A percentile compares a stretch with the other conserved stretches of the same genome.
Conservation (phyloP, 192 early-diverging fungal genomes). For the Entomortierella chlamydospora region DNA sequence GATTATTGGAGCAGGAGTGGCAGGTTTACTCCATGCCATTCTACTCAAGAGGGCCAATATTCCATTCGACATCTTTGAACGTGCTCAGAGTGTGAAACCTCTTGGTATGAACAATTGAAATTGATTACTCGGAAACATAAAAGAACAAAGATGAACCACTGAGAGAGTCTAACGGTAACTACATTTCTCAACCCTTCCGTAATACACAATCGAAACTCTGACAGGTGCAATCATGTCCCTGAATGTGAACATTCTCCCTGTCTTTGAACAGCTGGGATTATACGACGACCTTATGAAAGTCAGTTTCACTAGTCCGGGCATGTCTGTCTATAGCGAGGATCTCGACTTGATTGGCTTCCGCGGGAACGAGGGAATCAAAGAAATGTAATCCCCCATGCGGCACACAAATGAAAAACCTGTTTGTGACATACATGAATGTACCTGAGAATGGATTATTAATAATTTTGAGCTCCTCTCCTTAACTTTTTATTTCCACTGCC, state of each 20-base stretch:
- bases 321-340: constrained; percentile 19
- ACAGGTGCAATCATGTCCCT: constrained; percentile 38
- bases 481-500: too few species aligned
- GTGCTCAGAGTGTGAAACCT: constrained; percentile 10
- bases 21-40: constrained; percentile 19
- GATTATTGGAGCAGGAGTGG: constrained; percentile 20
- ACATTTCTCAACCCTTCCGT: too few species aligned
- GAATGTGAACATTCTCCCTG: constrained; percentile 44
- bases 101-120: constrained; percentile 1
- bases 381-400: neutral
- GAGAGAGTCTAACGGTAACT: too few species aligned
- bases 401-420: too few species aligned
- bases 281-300: constrained; percentile 31
- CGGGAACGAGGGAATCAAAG: constrained; percentile 34
- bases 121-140: too few species aligned
- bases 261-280: constrained; percentile 36
- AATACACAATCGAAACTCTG: too few species aligned
- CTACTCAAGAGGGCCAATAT: constrained; percentile 24
- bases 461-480: too few species aligned
- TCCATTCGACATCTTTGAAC: constrained; percentile 28
- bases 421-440: too few species aligned
- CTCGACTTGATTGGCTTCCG: constrained; percentile 26
- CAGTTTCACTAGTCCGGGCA: constrained; percentile 21
- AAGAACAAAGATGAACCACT: too few species aligned
- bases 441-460: too few species aligned